These are phyloP conservation scores for Alternaria gaisen DNA, from an alignment of 2,329 filamentous ascomycete species.

Conservation along the genomic window DNA sequence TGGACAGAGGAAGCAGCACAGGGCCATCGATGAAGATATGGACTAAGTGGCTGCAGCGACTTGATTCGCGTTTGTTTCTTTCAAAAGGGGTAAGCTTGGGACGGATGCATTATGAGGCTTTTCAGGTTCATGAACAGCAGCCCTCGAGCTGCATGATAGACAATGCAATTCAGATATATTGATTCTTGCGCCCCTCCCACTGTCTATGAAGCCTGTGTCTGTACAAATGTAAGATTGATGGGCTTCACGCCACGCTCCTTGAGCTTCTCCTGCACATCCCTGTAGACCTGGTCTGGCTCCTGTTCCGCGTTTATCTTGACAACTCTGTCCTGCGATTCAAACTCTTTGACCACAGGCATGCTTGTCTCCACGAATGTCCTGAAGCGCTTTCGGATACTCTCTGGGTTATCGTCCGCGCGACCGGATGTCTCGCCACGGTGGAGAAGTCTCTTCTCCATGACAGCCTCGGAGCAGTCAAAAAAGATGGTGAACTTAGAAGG, in stretches of 20 bases:
- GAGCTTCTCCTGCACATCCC: slow-evolving; percentile 55
- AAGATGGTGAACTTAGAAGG: slow-evolving; percentile 87
- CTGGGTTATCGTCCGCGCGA: slow-evolving; percentile 89
- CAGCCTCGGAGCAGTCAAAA: slow-evolving; percentile 89
- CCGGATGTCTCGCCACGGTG: slow-evolving; percentile 94
- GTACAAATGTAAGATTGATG: slow-evolving; percentile 41
- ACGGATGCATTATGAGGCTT: slow-evolving; percentile 42
- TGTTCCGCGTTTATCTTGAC: slow-evolving; percentile 80
- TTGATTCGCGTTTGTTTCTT: slow-evolving; percentile 28
- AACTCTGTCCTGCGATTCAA: slow-evolving; percentile 77
- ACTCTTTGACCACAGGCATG: slow-evolving; percentile 95
- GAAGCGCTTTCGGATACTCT: slow-evolving; percentile 97
- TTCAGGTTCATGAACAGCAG: slow-evolving; percentile 39
- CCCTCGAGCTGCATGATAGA: slow-evolving; percentile 45
- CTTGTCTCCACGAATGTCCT: slow-evolving; percentile 92
- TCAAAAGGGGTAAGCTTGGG: slow-evolving; percentile 32
- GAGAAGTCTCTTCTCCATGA: slow-evolving; percentile 84
- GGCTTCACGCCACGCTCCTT: slow-evolving; percentile 47
- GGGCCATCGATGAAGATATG: slow-evolving; percentile 49
- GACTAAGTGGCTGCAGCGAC: slow-evolving; percentile 34
- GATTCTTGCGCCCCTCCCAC: background rate
- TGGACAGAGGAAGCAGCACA: slow-evolving; percentile 39
- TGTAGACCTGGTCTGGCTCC: slow-evolving; percentile 71
- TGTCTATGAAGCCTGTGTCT: slow-evolving; percentile 32
- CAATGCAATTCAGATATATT: slow-evolving; percentile 40